Evolutionary conservation across 495 filamentous ascomycete genomes (phyloP).

Genomic region (Aspergillus sclerotiicarbonarius): DNA sequence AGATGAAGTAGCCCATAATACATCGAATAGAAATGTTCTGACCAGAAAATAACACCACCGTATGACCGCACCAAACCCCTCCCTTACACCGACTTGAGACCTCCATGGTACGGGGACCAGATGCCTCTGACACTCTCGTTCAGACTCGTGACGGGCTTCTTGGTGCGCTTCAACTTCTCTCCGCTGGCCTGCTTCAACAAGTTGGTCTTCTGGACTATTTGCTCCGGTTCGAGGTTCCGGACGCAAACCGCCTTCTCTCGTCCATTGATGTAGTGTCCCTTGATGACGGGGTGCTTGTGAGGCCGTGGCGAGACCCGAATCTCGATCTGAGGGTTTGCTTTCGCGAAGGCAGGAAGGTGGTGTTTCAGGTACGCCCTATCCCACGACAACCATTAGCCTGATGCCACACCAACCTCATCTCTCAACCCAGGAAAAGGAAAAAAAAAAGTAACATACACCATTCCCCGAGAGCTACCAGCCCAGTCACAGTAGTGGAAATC

Average conservation of each 20-base stretch:
- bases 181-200: slow-evolving; percentile 80
- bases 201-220: slow-evolving; percentile 78
- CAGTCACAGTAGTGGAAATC: slow-evolving; percentile 97
- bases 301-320: slow-evolving; percentile 87
- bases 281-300: slow-evolving; percentile 79
- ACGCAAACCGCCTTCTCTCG: slow-evolving; percentile 84
- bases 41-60: slow-evolving; percentile 25
- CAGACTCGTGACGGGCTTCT: slow-evolving; percentile 78
- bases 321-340: slow-evolving; percentile 81
- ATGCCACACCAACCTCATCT: background rate
- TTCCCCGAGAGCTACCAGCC: slow-evolving; percentile 85
- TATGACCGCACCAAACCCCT: slow-evolving; percentile 8
- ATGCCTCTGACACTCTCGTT: slow-evolving; percentile 93
- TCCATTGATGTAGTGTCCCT: slow-evolving; percentile 88
- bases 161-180: slow-evolving; percentile 75
- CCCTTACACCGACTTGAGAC: slow-evolving; percentile 40
- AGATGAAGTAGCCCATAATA: slow-evolving; percentile 32
- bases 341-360: slow-evolving; percentile 71
- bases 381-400: background rate
- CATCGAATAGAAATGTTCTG: slow-evolving; percentile 26
- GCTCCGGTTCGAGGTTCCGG: slow-evolving; percentile 73
- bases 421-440: background rate
- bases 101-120: slow-evolving; percentile 90
- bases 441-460: slow-evolving; percentile 70
- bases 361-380: slow-evolving; percentile 75